These are phyloP conservation scores for Apiosordaria backusii DNA, from an alignment of 495 filamentous ascomycete species.

Conservation along the genomic window DNA sequence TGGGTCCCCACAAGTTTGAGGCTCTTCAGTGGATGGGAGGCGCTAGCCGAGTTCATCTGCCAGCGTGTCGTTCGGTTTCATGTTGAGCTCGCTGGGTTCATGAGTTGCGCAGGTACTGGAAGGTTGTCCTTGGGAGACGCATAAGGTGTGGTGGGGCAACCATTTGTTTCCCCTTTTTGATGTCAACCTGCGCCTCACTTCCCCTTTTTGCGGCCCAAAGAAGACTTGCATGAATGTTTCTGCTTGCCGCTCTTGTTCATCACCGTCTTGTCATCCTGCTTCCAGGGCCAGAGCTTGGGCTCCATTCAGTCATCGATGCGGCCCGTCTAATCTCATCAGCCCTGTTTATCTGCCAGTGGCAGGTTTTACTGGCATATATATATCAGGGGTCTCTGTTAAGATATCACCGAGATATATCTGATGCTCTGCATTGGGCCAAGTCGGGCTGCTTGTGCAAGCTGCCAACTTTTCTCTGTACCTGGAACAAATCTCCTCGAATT, in stretches of 20 bases:
- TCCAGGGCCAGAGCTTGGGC: neutral
- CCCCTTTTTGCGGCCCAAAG: neutral
- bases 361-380: too few relatives aligned
- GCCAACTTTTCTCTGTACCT: neutral
- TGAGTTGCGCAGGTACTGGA: neutral
- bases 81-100: neutral
- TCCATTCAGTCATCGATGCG: neutral
- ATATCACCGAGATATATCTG: neutral
- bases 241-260: neutral
- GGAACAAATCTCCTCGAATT: neutral
- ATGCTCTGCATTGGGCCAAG: neutral
- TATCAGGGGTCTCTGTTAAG: neutral
- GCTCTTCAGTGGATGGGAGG: neutral
- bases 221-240: neutral
- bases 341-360: neutral
- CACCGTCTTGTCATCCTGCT: neutral
- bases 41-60: constrained; percentile 2
- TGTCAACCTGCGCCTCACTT: neutral
- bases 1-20: constrained; percentile 1
- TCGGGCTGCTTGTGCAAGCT: neutral
- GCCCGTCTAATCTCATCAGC: neutral
- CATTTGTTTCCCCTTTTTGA: constrained; percentile 2
- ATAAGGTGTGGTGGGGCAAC: constrained; percentile 5
- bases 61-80: constrained; percentile 4
- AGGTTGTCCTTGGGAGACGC: neutral